These are phyloP conservation scores for Pecoramyces ruminantium DNA, from an alignment of 192 early-diverging fungal genomes.

Conservation along the genomic window DNA sequence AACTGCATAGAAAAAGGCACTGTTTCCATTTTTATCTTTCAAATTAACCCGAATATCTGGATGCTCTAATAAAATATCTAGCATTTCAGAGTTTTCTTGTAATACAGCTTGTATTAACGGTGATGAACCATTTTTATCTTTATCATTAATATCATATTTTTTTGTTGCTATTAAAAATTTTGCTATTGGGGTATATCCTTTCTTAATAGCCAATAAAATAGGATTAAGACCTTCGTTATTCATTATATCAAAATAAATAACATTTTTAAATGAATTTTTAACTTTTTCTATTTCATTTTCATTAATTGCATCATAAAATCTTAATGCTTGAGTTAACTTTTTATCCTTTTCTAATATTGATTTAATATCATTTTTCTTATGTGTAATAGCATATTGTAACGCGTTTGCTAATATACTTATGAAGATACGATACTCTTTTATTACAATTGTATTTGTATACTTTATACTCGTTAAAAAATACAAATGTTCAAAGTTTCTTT, in stretches of 20 bases:
- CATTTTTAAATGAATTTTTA: neutral
- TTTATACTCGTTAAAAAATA: neutral
- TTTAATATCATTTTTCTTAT: neutral
- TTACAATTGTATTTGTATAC: neutral
- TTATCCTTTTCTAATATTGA: neutral
- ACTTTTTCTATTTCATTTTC: neutral
- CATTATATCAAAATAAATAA: neutral
- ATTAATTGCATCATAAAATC: neutral
- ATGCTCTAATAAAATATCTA: neutral
- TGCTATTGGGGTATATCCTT: neutral
- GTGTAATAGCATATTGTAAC: neutral
- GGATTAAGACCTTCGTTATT: neutral
- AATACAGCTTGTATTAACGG: neutral
- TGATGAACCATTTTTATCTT: neutral
- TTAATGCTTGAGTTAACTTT: neutral
- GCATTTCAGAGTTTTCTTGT: neutral
- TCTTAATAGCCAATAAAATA: neutral
- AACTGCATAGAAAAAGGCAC: neutral
- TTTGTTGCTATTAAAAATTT: neutral
- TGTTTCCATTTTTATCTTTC: neutral
- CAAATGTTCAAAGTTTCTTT: neutral
- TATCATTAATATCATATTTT: neutral
- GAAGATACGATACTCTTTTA: neutral
- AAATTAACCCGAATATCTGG: neutral
- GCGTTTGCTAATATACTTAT: neutral